Conservation (phyloP, 257 asterid genomes). For the Ballota nigra region DNA sequence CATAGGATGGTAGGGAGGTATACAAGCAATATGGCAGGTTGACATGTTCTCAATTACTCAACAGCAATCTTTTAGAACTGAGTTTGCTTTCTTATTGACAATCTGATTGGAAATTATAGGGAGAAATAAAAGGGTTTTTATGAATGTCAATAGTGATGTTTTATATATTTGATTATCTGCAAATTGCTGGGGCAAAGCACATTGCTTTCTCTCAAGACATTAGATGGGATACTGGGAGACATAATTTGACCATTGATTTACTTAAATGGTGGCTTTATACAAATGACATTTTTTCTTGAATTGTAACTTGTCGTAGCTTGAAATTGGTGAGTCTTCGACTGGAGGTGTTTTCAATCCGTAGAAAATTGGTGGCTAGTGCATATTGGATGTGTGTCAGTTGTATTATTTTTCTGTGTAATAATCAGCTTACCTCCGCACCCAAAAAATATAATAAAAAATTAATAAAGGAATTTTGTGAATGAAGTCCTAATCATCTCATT, state of each 20-base stretch:
- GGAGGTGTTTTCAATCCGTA: not conserved
- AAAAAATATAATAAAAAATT: too few species aligned
- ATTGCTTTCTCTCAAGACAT: too few species aligned
- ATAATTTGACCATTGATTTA: not conserved
- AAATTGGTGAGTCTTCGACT: too few species aligned
- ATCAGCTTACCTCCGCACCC: not conserved
- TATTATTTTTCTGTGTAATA: not conserved
- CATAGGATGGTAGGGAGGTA: too few species aligned
- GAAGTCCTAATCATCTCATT: too few species aligned
- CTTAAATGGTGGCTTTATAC: not conserved
- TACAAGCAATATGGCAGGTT: too few species aligned
- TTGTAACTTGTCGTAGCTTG: too few species aligned
- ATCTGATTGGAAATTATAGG: not conserved
- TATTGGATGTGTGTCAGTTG: not conserved
- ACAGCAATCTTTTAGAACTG: too few species aligned
- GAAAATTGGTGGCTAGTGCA: not conserved
- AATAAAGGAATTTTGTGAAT: not conserved
- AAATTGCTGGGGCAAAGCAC: too few species aligned
- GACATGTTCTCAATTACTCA: too few species aligned
- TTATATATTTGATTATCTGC: too few species aligned
- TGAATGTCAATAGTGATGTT: not conserved
- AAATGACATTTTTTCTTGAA: not conserved
- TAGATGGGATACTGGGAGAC: not conserved
- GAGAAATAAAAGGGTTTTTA: not conserved
- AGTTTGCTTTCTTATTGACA: too few species aligned